A percentile compares a stretch with the other conserved stretches of the same genome.
phyloP scores from a whole-genome alignment of 2,329 filamentous ascomycete genomes.

The Ophiostoma ulmi region DNA sequence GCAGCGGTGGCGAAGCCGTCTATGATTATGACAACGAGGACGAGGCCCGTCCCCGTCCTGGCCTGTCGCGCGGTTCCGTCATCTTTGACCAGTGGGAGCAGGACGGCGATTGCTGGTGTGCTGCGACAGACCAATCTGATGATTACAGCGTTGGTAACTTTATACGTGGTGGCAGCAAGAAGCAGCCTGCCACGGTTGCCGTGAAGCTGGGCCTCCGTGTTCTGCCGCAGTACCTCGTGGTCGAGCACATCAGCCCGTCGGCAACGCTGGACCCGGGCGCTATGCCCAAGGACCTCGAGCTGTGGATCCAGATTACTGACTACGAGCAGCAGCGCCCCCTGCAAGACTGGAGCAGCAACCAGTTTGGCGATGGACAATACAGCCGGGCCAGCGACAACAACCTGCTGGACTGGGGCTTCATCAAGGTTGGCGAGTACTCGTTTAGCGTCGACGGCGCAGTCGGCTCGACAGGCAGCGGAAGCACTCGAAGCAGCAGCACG shows the following conservation, averaged over 20 bases:
- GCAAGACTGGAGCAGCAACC: conserved; percentile 40
- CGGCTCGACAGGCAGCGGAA: conserved; percentile 34
- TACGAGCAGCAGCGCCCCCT: conserved; percentile 36
- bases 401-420: conserved; percentile 41
- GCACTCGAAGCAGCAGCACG: conserved; percentile 25
- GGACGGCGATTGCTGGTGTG: conserved; percentile 84
- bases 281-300: conserved; percentile 63
- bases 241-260: conserved; percentile 64
- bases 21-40: neutral
- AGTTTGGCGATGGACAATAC: conserved; percentile 37
- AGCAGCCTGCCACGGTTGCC: neutral
- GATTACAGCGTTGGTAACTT: no score
- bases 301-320: conserved; percentile 59
- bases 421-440: conserved; percentile 54
- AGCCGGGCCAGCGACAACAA: conserved; percentile 21
- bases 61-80: conserved; percentile 31
- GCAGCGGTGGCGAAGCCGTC: neutral
- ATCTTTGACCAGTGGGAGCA: conserved; percentile 70
- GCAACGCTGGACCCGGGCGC: conserved; percentile 58
- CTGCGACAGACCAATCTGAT: conserved; percentile 37
- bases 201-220: conserved; percentile 50
- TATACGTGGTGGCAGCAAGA: neutral
- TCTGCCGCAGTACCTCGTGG: conserved; percentile 61
- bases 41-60: conserved; percentile 17
- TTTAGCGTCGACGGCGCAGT: conserved; percentile 44